phyloP scores from a whole-genome alignment of 345 rosid species.

The Aquilaria yunnanensis region DNA sequence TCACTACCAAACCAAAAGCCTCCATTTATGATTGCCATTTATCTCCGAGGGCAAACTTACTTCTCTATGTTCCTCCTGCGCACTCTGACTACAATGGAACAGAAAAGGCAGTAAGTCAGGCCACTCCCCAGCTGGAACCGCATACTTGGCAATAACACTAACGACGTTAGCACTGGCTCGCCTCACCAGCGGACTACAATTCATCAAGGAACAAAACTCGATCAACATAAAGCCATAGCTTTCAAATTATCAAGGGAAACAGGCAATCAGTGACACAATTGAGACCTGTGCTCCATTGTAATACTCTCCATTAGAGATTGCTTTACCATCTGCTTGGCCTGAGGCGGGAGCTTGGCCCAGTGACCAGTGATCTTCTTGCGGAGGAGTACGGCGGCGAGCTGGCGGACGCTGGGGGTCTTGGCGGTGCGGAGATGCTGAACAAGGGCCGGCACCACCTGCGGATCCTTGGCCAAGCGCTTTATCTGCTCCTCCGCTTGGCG shows the following conservation, averaged over 20 bases:
- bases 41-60: slow-evolving; percentile 27
- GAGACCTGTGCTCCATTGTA: slow-evolving; percentile 89
- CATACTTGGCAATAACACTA: slow-evolving; percentile 86
- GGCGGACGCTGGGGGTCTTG: slow-evolving; percentile 97
- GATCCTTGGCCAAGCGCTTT: slow-evolving; percentile 91
- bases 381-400: slow-evolving; percentile 97
- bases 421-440: slow-evolving; percentile 98
- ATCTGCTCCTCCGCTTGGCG: slow-evolving; percentile 99
- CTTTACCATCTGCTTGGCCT: slow-evolving; percentile 72
- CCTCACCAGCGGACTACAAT: slow-evolving; percentile 72
- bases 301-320: slow-evolving; percentile 90
- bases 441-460: slow-evolving; percentile 95
- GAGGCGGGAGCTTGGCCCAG: slow-evolving; percentile 94
- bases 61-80: slow-evolving; percentile 96
- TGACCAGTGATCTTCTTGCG: slow-evolving; percentile 98
- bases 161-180: slow-evolving; percentile 99
- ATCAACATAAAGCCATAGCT: background rate
- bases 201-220: slow-evolving; percentile 1
- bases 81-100: slow-evolving; percentile 95
- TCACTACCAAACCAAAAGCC: background rate
- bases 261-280: background rate
- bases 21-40: background rate
- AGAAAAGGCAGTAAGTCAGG: slow-evolving; percentile 81
- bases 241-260: background rate
- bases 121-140: slow-evolving; percentile 98